phyloP scores from a whole-genome alignment of 257 asterid genomes.

The Verbascum thapsus region DNA sequence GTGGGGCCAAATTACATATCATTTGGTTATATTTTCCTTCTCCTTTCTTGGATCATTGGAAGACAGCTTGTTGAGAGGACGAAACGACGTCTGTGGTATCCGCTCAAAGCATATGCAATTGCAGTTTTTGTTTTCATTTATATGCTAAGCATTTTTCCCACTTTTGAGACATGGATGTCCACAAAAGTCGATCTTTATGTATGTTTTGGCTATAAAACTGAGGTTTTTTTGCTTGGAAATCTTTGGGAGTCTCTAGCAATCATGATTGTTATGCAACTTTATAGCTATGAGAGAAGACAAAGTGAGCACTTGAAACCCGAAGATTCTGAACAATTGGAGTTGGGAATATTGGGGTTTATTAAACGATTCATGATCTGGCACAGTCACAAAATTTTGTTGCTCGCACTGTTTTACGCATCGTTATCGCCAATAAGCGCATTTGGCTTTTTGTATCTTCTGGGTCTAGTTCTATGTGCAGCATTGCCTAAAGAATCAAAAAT shows the following conservation, averaged over 20 bases:
- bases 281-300: constrained; percentile 77
- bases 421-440: constrained; percentile 66
- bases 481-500: constrained; percentile 61
- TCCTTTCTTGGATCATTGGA: constrained; percentile 69
- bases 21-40: constrained; percentile 69
- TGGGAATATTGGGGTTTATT: constrained; percentile 57
- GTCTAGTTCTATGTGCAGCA: constrained; percentile 58
- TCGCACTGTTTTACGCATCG: constrained; percentile 63
- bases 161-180: constrained; percentile 62
- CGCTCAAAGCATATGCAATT: constrained; percentile 62
- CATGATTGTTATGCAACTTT: constrained; percentile 72
- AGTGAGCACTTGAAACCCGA: constrained; percentile 51
- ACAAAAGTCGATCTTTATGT: constrained; percentile 45
- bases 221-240: constrained; percentile 50
- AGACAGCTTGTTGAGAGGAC: constrained; percentile 65
- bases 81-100: constrained; percentile 66
- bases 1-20: constrained; percentile 63
- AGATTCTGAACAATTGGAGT: constrained; percentile 45
- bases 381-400: constrained; percentile 59
- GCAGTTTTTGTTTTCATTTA: constrained; percentile 56
- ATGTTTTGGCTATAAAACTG: constrained; percentile 54
- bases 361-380: constrained; percentile 68
- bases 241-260: constrained; percentile 68
- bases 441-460: constrained; percentile 66
- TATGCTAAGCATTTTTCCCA: constrained; percentile 58